Percentiles rank a stretch among this genome's conserved stretches.
Evolutionary conservation across 2,329 filamentous ascomycete genomes (phyloP).

Genomic region (Hymenoscyphus fructigenus): DNA sequence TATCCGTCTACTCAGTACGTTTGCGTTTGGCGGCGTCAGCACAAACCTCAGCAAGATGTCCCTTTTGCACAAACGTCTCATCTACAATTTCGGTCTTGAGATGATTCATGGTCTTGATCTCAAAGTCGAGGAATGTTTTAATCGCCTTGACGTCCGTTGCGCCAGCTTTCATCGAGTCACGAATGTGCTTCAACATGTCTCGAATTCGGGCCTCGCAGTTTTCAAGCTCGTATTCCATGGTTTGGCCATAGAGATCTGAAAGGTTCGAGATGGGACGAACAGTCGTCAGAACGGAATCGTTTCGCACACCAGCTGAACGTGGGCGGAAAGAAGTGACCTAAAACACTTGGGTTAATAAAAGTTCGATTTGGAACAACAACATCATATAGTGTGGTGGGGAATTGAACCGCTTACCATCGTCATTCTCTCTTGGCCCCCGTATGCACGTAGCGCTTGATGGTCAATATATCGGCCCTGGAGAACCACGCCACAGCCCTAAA

Average conservation of each 20-base stretch:
- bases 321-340: conserved; percentile 46
- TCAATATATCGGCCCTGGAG: conserved; percentile 48
- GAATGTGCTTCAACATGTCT: conserved; percentile 36
- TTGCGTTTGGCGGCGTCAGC: conserved; percentile 27
- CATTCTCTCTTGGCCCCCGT: conserved; percentile 45
- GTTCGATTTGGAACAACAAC: neutral
- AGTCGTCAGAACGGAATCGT: conserved; percentile 42
- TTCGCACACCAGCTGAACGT: conserved; percentile 39
- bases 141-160: conserved; percentile 38
- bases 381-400: neutral
- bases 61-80: conserved; percentile 32
- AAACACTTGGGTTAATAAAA: neutral
- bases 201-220: conserved; percentile 39
- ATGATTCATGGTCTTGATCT: conserved; percentile 34
- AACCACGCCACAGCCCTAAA: conserved; percentile 42
- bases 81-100: conserved; percentile 38
- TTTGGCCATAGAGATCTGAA: conserved; percentile 41
- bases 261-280: conserved; percentile 40
- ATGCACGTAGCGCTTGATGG: conserved; percentile 44
- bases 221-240: conserved; percentile 41
- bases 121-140: conserved; percentile 39
- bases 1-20: conserved; percentile 2
- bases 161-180: conserved; percentile 38
- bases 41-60: conserved; percentile 32
- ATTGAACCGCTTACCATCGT: conserved; percentile 35